Conservation (phyloP, 257 asterid species). For the Marsdenia floribunda region DNA sequence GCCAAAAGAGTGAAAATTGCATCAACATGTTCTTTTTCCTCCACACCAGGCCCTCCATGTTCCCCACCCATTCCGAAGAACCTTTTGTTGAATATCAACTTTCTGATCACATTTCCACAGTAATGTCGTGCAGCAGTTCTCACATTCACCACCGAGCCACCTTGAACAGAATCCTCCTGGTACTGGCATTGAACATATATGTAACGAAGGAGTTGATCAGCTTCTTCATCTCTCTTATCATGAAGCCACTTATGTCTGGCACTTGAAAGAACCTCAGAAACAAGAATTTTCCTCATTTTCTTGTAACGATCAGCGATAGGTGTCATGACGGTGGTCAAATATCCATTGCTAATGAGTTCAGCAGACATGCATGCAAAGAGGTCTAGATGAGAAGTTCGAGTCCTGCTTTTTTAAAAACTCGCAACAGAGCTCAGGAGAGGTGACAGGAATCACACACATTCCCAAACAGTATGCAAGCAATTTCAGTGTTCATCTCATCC, state of each 20-base stretch:
- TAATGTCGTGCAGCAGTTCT: slow-evolving; percentile 11
- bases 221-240: slow-evolving; percentile 19
- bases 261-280: slow-evolving; percentile 19
- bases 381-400: slow-evolving; percentile 10
- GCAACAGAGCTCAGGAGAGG: slow-evolving; percentile 14
- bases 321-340: neutral
- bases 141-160: slow-evolving; percentile 9
- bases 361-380: slow-evolving; percentile 13
- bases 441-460: neutral
- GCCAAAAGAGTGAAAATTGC: slow-evolving; percentile 1
- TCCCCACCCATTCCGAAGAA: slow-evolving; percentile 19
- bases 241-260: slow-evolving; percentile 14
- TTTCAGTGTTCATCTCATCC: no score
- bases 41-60: slow-evolving; percentile 33
- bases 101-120: slow-evolving; percentile 18
- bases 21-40: slow-evolving; percentile 28
- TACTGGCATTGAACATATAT: neutral
- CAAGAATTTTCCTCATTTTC: slow-evolving; percentile 27
- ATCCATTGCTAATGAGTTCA: neutral
- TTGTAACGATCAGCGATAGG: slow-evolving; percentile 22
- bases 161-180: neutral
- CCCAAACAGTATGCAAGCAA: no score
- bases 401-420: slow-evolving; percentile 18
- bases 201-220: slow-evolving; percentile 13
- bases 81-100: slow-evolving; percentile 8